phyloP scores from a whole-genome alignment of 257 asterid species.

The Salvia rosmarinus region DNA sequence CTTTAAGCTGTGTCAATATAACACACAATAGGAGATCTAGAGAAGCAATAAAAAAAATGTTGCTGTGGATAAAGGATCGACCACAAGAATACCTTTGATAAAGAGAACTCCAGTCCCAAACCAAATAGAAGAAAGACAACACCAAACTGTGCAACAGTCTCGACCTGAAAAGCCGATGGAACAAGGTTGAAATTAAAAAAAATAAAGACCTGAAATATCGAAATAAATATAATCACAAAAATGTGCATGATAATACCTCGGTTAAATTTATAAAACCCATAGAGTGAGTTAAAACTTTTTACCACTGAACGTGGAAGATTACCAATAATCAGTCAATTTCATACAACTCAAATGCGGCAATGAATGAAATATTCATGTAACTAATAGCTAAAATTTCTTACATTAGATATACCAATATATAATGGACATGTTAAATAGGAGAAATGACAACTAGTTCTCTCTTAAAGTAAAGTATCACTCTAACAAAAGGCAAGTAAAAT shows the following conservation, averaged over 20 bases:
- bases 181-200: conserved; percentile 18
- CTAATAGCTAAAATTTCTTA: neutral
- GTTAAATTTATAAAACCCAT: conserved; percentile 17
- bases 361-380: neutral
- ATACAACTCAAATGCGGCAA: neutral
- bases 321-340: neutral
- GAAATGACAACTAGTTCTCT: too few species aligned
- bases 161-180: conserved; percentile 63
- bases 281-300: conserved; percentile 18
- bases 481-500: too few species aligned
- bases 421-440: too few species aligned
- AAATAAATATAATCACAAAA: neutral
- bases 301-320: conserved; percentile 1
- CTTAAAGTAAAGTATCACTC: too few species aligned
- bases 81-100: conserved; percentile 63
- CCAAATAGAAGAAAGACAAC: conserved; percentile 97
- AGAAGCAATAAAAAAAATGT: conserved; percentile 26
- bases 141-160: conserved; percentile 97
- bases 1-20: conserved; percentile 75
- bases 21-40: conserved; percentile 33
- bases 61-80: conserved; percentile 6
- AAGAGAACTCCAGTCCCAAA: conserved; percentile 91
- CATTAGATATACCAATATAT: too few species aligned
- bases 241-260: conserved; percentile 12
- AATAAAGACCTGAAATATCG: conserved; percentile 15